Evolutionary conservation across 371 early-diverging fungal species (phyloP).

Genomic region (Mortierella sp.): DNA sequence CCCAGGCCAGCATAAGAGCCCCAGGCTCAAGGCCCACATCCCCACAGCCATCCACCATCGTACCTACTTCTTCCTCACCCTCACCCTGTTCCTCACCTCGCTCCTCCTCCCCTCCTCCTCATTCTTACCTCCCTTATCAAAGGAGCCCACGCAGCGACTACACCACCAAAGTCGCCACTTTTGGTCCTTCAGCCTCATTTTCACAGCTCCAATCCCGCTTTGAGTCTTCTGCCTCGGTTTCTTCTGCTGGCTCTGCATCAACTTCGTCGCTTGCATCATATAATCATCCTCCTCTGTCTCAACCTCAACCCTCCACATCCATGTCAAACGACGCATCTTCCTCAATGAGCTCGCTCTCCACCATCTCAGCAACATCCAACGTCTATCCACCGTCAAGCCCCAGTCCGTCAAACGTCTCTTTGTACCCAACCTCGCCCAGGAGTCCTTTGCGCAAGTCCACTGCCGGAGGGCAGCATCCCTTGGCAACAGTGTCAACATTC

Average conservation of each 20-base stretch:
- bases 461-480: constrained; percentile 31
- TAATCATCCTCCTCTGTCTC: not conserved
- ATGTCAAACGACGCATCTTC: constrained; percentile 31
- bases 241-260: constrained; percentile 3
- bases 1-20: constrained; percentile 18
- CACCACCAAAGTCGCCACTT: not conserved
- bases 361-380: constrained; percentile 17
- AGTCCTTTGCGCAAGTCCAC: constrained; percentile 16
- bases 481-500: constrained; percentile 44
- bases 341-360: constrained; percentile 25
- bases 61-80: not conserved
- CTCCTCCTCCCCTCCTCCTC: constrained; percentile 6
- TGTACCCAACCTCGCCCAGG: constrained; percentile 18
- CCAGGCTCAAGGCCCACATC: constrained; percentile 15
- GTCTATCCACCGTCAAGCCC: constrained; percentile 3
- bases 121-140: not conserved
- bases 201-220: constrained; percentile 15
- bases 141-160: not conserved
- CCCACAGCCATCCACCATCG: not conserved
- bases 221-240: constrained; percentile 15
- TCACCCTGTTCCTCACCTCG: constrained; percentile 11
- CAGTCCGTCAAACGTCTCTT: not conserved
- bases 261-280: not conserved
- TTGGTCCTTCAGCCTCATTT: constrained; percentile 1
- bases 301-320: constrained; percentile 21